These are phyloP conservation scores for Vitis hybrid DNA, from an alignment of 177 flowering plant species.

Conservation along the genomic window DNA sequence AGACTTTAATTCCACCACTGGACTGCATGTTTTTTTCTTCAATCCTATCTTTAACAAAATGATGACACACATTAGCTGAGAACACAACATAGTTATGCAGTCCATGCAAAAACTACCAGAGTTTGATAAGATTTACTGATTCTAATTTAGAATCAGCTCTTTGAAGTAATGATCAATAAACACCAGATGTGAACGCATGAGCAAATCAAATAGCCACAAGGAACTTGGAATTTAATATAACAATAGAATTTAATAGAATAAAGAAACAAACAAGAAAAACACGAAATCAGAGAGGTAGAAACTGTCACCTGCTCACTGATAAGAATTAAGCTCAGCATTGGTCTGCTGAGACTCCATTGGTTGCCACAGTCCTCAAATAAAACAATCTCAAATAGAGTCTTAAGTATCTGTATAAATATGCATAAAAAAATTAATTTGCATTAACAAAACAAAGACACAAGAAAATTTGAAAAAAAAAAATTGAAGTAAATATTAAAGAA, in stretches of 20 bases:
- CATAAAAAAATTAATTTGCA: not conserved
- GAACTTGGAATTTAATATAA: not conserved
- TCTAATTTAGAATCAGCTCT: not conserved
- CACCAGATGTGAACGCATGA: not conserved
- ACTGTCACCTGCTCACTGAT: slow-evolving; percentile 82
- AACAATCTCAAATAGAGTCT: slow-evolving; percentile 92
- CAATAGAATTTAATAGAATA: not conserved
- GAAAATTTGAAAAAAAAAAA: slow-evolving; percentile 4
- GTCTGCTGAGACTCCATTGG: slow-evolving; percentile 98
- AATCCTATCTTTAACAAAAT: too few relatives aligned
- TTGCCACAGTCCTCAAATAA: slow-evolving; percentile 87
- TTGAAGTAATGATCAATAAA: not conserved
- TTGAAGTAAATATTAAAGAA: not conserved
- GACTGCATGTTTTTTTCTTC: too few relatives aligned
- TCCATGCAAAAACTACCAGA: too few relatives aligned
- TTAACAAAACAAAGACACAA: not conserved
- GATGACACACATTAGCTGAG: too few relatives aligned
- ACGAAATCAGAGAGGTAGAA: not conserved
- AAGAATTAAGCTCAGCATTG: slow-evolving; percentile 93
- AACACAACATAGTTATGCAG: too few relatives aligned
- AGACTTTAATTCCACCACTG: too few relatives aligned
- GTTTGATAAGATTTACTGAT: not conserved
- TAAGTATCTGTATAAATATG: slow-evolving; percentile 54
- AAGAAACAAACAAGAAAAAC: not conserved
- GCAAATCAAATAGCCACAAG: not conserved